These are phyloP conservation scores for Rhizomucor pusillus DNA, from an alignment of 371 early-diverging fungal species.

Conservation along the genomic window DNA sequence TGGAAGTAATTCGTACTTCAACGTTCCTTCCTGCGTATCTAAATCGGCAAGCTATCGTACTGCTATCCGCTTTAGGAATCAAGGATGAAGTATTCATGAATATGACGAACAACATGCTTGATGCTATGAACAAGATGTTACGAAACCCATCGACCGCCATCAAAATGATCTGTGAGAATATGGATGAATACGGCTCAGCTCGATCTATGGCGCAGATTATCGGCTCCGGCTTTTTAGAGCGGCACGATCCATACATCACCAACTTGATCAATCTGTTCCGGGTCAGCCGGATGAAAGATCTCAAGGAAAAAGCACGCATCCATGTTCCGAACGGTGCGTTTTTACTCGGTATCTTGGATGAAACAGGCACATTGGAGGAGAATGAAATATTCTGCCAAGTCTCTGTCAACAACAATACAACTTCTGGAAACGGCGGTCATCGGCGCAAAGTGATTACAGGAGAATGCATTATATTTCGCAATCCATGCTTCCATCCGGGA, in stretches of 20 bases:
- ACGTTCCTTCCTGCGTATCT: constrained; percentile 59
- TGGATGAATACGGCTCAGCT: constrained; percentile 58
- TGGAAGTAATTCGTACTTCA: constrained; percentile 65
- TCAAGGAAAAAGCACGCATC: constrained; percentile 72
- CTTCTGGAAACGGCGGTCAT: constrained; percentile 13
- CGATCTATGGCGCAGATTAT: constrained; percentile 53
- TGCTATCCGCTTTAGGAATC: constrained; percentile 67
- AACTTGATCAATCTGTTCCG: constrained; percentile 57
- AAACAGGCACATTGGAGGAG: constrained; percentile 61
- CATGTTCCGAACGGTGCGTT: constrained; percentile 63
- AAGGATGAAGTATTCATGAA: constrained; percentile 52
- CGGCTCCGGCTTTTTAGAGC: constrained; percentile 54
- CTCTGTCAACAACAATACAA: constrained; percentile 16
- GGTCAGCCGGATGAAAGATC: constrained; percentile 54
- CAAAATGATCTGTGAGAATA: constrained; percentile 42
- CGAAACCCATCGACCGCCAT: constrained; percentile 42
- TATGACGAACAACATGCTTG: constrained; percentile 46
- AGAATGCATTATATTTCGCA: constrained; percentile 58
- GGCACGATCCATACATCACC: constrained; percentile 54
- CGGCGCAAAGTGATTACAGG: constrained; percentile 38
- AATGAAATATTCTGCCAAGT: constrained; percentile 70
- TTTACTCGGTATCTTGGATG: constrained; percentile 82
- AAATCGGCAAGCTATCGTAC: constrained; percentile 72
- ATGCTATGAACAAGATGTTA: constrained; percentile 44
- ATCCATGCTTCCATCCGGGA: constrained; percentile 85